Evolutionary conservation across 202 grass and related monocot species (phyloP), one percentile per base, ranked within the genome.

Genomic region (Hordeum pubiflorum): DNA sequence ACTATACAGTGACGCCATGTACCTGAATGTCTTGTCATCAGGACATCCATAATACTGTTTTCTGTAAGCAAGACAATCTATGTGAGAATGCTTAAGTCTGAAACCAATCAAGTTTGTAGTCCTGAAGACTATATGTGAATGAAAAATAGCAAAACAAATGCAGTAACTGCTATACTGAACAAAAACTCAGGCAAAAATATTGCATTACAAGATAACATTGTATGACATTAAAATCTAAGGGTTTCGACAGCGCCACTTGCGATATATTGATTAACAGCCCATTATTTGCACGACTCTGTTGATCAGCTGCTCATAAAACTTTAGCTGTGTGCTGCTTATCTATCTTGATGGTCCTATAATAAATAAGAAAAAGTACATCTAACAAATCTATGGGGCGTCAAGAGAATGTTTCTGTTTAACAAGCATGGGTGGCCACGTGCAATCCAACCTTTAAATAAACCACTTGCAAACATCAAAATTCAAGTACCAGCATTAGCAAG

Each of bases 1-100:
- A 88, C 95, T 97, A 76, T 97, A 97, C n/a, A 97, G 11, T 48
- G 78, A 84, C 58, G 95, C 88, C 95, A 97, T 97, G 86, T 91
- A 87, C 7, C 79, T 88, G 73, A 97, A 97, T 54, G 88, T 63
- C 72, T 85, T 90, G 48, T 97, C 95, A 93, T 97, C 95, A 78
- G 91, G 91, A 77, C 90, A 94, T 85, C 88, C 82, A 68, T 86
- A 91, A 72, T 97, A 97, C 12, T 86, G 27, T 84, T 93, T 97
- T 69, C 95, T 97, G 87, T 24, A 89, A 91, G 78, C 36, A 80
- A 57, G 48, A 69, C 11, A 87, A 81, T 31, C 37, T 64, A 83
- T 79, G 32, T 81, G 20, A 89, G 70, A 75, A 85, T 68, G 21
- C 23, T 68, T 38, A 44, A 73, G 43, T 84, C 34, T 77, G 66